Evolutionary conservation across 768 basidiomycete species (phyloP).

Genomic region (Collybia sordida): DNA sequence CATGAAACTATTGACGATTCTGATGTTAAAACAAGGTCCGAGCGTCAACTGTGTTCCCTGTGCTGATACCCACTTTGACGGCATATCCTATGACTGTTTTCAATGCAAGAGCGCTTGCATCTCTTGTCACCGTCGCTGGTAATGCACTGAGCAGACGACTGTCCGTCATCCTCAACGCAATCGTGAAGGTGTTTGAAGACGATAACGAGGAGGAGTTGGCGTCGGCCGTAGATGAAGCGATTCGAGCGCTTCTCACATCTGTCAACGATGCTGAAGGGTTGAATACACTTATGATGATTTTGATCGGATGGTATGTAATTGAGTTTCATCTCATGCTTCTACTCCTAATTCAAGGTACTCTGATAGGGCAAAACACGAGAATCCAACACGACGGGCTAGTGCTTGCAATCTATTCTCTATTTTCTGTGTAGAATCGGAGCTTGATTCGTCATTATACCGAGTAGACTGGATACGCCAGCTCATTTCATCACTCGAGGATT

Average conservation of each 20-base stretch:
- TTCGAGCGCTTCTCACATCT: slow-evolving; percentile 72
- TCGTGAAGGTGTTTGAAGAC: slow-evolving; percentile 77
- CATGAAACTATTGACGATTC: not conserved
- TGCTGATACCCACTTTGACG: slow-evolving; percentile 91
- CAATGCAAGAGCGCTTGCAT: slow-evolving; percentile 89
- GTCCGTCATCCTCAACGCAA: slow-evolving; percentile 71
- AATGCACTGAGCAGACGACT: slow-evolving; percentile 84
- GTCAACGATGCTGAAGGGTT: slow-evolving; percentile 86
- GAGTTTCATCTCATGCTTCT: not conserved
- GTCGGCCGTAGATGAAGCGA: slow-evolving; percentile 71
- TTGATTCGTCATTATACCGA: slow-evolving; percentile 84
- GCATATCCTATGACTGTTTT: slow-evolving; percentile 90
- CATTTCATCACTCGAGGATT: slow-evolving; percentile 80
- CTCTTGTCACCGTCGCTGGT: slow-evolving; percentile 93
- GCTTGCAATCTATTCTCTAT: slow-evolving; percentile 75
- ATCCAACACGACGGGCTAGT: slow-evolving; percentile 69
- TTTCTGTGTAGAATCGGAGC: slow-evolving; percentile 81
- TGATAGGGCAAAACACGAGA: slow-evolving; percentile 76
- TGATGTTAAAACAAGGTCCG: slow-evolving; percentile 61
- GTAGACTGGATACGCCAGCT: slow-evolving; percentile 95
- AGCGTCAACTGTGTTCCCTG: slow-evolving; percentile 94
- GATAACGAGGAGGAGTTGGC: slow-evolving; percentile 68
- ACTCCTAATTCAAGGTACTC: not conserved
- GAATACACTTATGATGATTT: slow-evolving; percentile 83
- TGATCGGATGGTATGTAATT: slow-evolving; percentile 78